Conservation (phyloP, 108 stramenopile species). For the Fragilariopsis cylindrus region DNA sequence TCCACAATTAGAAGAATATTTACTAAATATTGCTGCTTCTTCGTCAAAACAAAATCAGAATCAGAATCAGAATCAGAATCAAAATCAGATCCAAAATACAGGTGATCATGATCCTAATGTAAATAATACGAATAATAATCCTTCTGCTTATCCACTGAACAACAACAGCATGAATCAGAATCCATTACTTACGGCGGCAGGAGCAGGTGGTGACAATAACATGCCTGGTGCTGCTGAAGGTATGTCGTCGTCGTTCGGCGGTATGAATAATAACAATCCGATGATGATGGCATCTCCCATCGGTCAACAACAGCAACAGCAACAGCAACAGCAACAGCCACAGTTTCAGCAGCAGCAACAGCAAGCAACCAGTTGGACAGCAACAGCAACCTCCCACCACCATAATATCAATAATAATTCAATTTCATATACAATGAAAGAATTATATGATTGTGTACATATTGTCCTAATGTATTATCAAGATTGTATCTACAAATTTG, state of each 20-base stretch:
- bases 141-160: no score
- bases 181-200: no score
- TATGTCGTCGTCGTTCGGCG: no score
- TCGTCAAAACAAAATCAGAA: constrained; percentile 5
- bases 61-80: neutral
- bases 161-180: no score
- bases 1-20: constrained; percentile 91
- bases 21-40: constrained; percentile 54
- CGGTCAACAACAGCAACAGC: constrained; percentile 1
- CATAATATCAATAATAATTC: neutral
- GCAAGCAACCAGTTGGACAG: neutral
- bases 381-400: constrained; percentile 2
- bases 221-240: no score
- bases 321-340: constrained; percentile 5
- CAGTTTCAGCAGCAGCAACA: neutral
- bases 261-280: no score
- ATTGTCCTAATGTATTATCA: constrained; percentile 92
- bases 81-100: no score
- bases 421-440: constrained; percentile 65
- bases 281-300: no score
- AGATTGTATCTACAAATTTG: constrained; percentile 98
- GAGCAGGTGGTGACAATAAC: no score
- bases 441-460: constrained; percentile 94
- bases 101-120: no score
- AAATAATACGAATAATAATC: no score